Conservation (phyloP, 805 yeast genomes). For the Ascoidea tarda region DNA sequence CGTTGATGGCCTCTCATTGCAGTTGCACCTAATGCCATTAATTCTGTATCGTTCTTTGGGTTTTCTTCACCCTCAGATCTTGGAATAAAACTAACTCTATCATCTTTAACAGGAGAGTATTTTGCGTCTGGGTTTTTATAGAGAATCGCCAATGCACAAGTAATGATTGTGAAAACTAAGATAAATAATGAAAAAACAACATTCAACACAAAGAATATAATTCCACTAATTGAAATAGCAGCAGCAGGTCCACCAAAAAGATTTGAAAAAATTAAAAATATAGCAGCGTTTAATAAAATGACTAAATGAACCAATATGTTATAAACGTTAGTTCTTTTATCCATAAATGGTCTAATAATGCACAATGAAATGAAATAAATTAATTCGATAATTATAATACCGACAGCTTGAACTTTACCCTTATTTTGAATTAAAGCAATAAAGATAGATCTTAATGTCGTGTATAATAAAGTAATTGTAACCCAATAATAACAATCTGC, state of each 20-base stretch:
- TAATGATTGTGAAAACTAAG: conserved; percentile 72
- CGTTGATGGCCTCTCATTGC: conserved; percentile 10
- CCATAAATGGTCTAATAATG: conserved; percentile 80
- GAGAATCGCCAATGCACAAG: conserved; percentile 72
- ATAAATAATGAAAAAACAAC: conserved; percentile 79
- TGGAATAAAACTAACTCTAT: conserved; percentile 89
- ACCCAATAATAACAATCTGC: conserved; percentile 84
- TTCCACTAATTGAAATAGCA: conserved; percentile 86
- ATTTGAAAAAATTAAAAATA: conserved; percentile 81
- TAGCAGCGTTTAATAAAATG: conserved; percentile 67
- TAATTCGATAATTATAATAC: conserved; percentile 65
- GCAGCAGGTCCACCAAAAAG: conserved; percentile 72
- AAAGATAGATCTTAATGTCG: conserved; percentile 61
- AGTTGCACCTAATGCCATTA: conserved; percentile 9
- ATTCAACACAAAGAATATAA: conserved; percentile 77
- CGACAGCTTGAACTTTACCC: conserved; percentile 74
- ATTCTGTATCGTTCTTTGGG: conserved; percentile 9
- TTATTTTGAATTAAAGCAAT: conserved; percentile 74
- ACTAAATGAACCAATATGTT: conserved; percentile 77
- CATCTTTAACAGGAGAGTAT: conserved; percentile 94
- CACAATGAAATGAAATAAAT: conserved; percentile 51
- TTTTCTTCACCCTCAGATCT: conserved; percentile 28
- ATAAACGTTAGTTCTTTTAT: conserved; percentile 86
- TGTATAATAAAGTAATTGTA: conserved; percentile 45
- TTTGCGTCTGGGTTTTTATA: conserved; percentile 90